These are phyloP conservation scores for Candida sp. DNA, from an alignment of 1,139 yeast genomes.

Conservation along the genomic window DNA sequence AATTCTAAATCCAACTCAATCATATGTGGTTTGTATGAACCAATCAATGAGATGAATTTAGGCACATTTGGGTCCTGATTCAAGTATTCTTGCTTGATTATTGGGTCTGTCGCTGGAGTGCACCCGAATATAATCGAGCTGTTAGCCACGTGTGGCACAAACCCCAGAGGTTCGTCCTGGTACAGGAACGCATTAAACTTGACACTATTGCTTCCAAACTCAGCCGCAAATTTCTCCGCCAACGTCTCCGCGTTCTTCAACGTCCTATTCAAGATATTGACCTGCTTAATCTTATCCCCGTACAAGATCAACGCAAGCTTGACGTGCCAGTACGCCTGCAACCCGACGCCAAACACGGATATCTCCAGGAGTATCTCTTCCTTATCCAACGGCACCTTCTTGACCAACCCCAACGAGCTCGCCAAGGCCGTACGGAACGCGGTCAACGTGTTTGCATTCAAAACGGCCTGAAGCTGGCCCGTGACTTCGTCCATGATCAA, in stretches of 20 bases:
- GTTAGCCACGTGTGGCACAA: constrained; percentile 24
- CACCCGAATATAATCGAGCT: constrained; percentile 60
- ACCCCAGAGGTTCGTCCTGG: constrained; percentile 17
- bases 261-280: constrained; percentile 54
- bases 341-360: constrained; percentile 66
- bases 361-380: constrained; percentile 29
- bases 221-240: constrained; percentile 23
- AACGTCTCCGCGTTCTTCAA: constrained; percentile 43
- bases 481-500: constrained; percentile 51
- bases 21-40: constrained; percentile 75
- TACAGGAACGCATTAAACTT: constrained; percentile 25
- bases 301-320: constrained; percentile 48
- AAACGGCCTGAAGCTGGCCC: constrained; percentile 56
- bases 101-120: constrained; percentile 57
- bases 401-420: constrained; percentile 50
- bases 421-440: constrained; percentile 75
- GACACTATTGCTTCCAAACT: constrained; percentile 23
- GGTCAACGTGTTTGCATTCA: constrained; percentile 64
- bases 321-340: constrained; percentile 71
- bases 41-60: constrained; percentile 62
- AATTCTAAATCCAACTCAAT: constrained; percentile 58
- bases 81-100: constrained; percentile 40
- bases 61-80: constrained; percentile 27
- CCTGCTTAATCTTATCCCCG: constrained; percentile 32
- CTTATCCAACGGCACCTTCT: constrained; percentile 25